Evolutionary conservation across 495 filamentous ascomycete genomes (phyloP).

Genomic region (Lasiosphaeris hirsuta): DNA sequence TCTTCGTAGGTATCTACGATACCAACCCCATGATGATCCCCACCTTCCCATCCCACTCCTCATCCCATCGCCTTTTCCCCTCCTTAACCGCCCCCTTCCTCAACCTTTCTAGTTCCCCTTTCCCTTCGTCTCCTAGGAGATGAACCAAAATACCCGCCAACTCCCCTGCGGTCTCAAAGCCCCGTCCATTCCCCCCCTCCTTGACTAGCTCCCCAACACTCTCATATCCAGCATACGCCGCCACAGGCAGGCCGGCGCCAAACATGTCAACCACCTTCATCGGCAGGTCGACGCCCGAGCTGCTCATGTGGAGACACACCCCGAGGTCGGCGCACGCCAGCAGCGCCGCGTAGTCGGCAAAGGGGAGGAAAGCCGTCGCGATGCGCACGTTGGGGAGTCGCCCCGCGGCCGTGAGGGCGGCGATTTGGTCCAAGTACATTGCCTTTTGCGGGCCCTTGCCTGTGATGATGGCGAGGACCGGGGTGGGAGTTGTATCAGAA

Average conservation of each 20-base stretch:
- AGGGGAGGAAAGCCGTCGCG: conserved; percentile 75
- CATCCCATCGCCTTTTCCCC: conserved; percentile 80
- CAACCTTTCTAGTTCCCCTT: conserved; percentile 54
- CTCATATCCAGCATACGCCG: conserved; percentile 76
- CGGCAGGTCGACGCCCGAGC: conserved; percentile 89
- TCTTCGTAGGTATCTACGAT: neutral
- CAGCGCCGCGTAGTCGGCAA: conserved; percentile 78
- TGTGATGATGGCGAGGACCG: conserved; percentile 76
- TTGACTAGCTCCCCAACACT: conserved; percentile 83
- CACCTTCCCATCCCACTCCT: conserved; percentile 84
- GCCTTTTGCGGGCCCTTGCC: conserved; percentile 85
- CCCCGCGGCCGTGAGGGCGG: conserved; percentile 52
- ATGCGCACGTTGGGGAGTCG: conserved; percentile 67
- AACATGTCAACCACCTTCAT: conserved; percentile 99
- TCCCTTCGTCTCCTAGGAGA: conserved; percentile 53
- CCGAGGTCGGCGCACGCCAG: conserved; percentile 88
- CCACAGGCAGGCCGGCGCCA: conserved; percentile 86
- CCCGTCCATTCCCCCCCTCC: conserved; percentile 79
- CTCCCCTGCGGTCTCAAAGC: conserved; percentile 66
- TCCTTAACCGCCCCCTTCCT: conserved; percentile 73
- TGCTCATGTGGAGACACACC: conserved; percentile 86
- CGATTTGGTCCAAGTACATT: conserved; percentile 65
- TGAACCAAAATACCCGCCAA: conserved; percentile 56
- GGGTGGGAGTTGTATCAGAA: conserved; percentile 25
- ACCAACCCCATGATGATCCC: conserved; percentile 64